Conservation (phyloP, 495 filamentous ascomycete species). For the Trichoderma erinaceum region DNA sequence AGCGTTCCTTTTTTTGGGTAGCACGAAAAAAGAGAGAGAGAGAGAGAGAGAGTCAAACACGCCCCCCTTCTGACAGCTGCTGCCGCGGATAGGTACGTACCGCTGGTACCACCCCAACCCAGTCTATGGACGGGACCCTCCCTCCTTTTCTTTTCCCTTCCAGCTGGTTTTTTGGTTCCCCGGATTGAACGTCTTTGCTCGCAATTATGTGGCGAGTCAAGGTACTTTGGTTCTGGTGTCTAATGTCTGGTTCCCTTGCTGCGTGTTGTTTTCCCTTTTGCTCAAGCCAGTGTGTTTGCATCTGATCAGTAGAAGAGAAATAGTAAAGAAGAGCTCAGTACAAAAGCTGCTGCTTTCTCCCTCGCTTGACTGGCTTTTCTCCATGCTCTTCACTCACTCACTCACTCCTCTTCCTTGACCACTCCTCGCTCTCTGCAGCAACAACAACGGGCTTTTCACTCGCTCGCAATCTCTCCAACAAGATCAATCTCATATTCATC, state of each 20-base stretch:
- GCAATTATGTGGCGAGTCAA: neutral
- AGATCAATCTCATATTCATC: neutral
- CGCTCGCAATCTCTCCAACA: neutral
- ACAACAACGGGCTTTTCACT: neutral
- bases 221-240: neutral
- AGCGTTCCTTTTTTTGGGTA: neutral
- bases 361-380: neutral
- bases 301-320: neutral
- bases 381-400: slow-evolving; percentile 7
- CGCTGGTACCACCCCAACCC: neutral
- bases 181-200: neutral
- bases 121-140: neutral
- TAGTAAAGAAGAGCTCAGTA: neutral
- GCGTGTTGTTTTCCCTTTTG: neutral
- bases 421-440: neutral
- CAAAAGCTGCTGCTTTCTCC: slow-evolving; percentile 5
- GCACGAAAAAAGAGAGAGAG: too few species aligned
- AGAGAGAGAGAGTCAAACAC: too few species aligned
- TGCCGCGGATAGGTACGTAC: neutral
- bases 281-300: neutral
- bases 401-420: neutral
- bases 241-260: neutral
- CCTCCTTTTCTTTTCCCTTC: neutral
- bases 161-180: neutral
- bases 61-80: neutral